Evolutionary conservation across 176 grass and related monocot genomes (phyloP), one percentile per base, ranked within the genome.

Genomic region (Stipa capillata): DNA sequence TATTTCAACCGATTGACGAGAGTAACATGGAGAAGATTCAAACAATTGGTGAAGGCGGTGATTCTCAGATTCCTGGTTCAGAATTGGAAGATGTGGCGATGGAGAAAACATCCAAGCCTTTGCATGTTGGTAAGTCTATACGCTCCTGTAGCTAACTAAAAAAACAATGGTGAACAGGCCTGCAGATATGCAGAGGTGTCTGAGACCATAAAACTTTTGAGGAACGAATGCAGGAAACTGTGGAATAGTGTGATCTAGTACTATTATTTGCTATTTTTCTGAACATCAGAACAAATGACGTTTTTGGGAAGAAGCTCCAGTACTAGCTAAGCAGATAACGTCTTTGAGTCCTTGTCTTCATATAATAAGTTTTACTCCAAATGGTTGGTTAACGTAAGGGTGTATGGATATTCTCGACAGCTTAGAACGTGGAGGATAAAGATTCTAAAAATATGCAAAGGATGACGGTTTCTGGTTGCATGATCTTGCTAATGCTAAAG

Each of bases 111-210:
- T 51, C 35, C 59, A 85, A 80, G 21, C 28, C 55, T 55, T 82
- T 72, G 56, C 75, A 91, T 65, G 59, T 41, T 35, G 80, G 85
- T 76, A 81, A 83, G 80, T 88, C n/a, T 76, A 64, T 77, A 34
- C 25, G 24, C 35, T 83, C 53, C 15, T 74, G 28, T 65, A 45
- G 21, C 40, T 23, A 88, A 66, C 73, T 49, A 77, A 32, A 74
- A 82, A 37, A 57, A 29, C 41, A 68, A 35, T 77, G 39, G 31
- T 74, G 31, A 67, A 55, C 84, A 82, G 79, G 29, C 40, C 15
- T 55, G 17, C 29, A 36, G 2, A 65, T 74, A 27, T 27, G 16
- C 6, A 8, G 7, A 20, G 35, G 17, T 66, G 8, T 41, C 78
- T 28, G 33, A 62, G 72, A 69, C 11, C 27, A 69, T 35, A 82